Percentiles rank a stretch among this genome's conserved stretches.
These are phyloP conservation scores for Herpotrichia juniperi DNA, from an alignment of 2,329 filamentous ascomycete genomes.

Conservation along the genomic window DNA sequence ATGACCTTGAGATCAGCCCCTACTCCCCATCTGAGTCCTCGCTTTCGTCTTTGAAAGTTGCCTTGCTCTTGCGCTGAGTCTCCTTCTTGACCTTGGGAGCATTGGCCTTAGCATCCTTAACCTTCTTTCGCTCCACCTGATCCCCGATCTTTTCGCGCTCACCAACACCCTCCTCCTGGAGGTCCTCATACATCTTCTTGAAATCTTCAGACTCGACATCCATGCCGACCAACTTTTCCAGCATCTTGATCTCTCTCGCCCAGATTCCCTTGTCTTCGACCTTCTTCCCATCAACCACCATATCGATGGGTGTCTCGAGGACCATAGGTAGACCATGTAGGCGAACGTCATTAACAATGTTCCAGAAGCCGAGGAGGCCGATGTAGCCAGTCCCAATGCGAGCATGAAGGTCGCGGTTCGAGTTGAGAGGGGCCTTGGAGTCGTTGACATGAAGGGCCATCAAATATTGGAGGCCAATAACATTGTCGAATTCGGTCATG, in stretches of 20 bases:
- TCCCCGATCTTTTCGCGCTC: constrained; percentile 79
- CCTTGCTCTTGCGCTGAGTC: neutral
- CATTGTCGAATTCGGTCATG: constrained; percentile 74
- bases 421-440: constrained; percentile 85
- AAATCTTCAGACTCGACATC: constrained; percentile 79
- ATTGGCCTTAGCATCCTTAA: constrained; percentile 47
- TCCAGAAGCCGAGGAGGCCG: constrained; percentile 88
- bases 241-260: constrained; percentile 92
- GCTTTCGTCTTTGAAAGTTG: neutral
- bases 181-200: constrained; percentile 63
- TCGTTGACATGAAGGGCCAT: constrained; percentile 92
- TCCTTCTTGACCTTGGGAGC: constrained; percentile 38
- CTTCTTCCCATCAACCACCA: constrained; percentile 66
- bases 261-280: constrained; percentile 83
- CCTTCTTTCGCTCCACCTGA: constrained; percentile 71
- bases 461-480: constrained; percentile 80
- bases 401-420: constrained; percentile 86
- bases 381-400: constrained; percentile 97
- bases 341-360: constrained; percentile 79
- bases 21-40: neutral
- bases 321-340: constrained; percentile 87
- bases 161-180: constrained; percentile 70
- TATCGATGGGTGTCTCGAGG: constrained; percentile 92
- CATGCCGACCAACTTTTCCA: constrained; percentile 87
- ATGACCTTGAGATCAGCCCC: too few relatives aligned